Base-by-base conservation (phyloP, 805 yeast species). In the Middelhovenomyces tepae region DNA sequence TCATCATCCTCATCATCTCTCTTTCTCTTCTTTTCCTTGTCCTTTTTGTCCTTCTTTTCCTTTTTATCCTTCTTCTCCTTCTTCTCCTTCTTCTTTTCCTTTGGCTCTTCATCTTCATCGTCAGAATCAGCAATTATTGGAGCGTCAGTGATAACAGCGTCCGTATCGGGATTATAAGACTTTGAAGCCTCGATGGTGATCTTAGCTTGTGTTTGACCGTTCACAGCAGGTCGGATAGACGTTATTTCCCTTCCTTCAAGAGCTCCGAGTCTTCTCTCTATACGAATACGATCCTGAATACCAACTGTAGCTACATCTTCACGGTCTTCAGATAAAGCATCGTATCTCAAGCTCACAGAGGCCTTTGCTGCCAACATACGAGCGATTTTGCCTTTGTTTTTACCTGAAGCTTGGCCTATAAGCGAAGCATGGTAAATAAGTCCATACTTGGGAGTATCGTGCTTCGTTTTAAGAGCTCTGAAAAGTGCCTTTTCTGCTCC, bases 401-500 rank as follows among this genome's bases (percentile, higher is more conserved):
- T 82, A 64, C 95, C 95, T 32, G 94, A 73, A 38, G 98, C 98
- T 71, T 89, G 95, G 46, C 98, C 98, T 48, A 91, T 93, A 45
- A 91, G 71, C 19, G 95, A 84, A 38, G 97, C 95, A 59, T 91
- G 97, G 70, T 91, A 91, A 49, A 91, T 71, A 53, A 91, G 70
- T 69, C 98, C 98, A 57, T 91, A 91, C 64, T 91, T 91, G 57
- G 98, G 98, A 42, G 98, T 91, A 62, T 91, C 95, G 54, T 87
- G 95, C 65, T 91, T 91, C 39, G 98, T 91, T 72, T 91, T 91
- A 56, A 91, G 76, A 43, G 98, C 98, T 69, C 98, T 80, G 75
- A 91, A 91, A 41, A 91, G 71, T 27, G 98, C 98, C 75, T 91
- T 91, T 69, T 91, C 98, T 45, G 98, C 97, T 62, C 98, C 98